phyloP scores from a whole-genome alignment of 192 early-diverging fungal genomes.

The Allomyces javanicus region DNA sequence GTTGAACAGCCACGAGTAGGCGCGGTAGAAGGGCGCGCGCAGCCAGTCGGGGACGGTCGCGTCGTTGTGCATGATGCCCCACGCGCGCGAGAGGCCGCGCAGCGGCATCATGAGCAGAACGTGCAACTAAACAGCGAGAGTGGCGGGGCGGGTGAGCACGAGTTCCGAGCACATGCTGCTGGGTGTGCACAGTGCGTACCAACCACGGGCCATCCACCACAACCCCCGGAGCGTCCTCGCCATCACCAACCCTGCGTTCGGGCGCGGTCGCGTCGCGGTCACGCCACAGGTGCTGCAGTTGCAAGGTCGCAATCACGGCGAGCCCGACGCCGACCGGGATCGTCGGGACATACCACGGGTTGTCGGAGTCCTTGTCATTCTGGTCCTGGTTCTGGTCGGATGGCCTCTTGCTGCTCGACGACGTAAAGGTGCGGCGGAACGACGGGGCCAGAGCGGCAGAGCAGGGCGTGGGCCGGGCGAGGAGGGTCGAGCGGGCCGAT shows the following conservation, averaged over 20 bases:
- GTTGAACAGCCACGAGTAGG: constrained; percentile 70
- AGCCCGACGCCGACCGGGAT: constrained; percentile 58
- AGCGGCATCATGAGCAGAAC: constrained; percentile 72
- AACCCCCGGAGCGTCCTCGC: constrained; percentile 18
- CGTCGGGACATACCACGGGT: too few species aligned
- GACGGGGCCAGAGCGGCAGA: too few species aligned
- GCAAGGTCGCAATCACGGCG: constrained; percentile 44
- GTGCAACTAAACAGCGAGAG: constrained; percentile 26
- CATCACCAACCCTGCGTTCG: constrained; percentile 8
- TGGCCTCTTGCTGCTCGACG: too few species aligned
- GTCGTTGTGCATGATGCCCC: constrained; percentile 70
- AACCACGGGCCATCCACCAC: constrained; percentile 70
- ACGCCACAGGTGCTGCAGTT: constrained; percentile 28
- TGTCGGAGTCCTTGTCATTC: too few species aligned
- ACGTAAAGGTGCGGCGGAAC: too few species aligned
- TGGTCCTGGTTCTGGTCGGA: too few species aligned
- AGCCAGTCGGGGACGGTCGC: constrained; percentile 59
- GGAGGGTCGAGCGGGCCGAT: too few species aligned
- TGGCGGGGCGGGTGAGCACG: too few species aligned
- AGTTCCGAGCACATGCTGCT: too few species aligned
- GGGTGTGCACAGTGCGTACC: constrained; percentile 9
- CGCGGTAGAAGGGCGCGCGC: constrained; percentile 47
- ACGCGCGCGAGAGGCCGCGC: constrained; percentile 69
- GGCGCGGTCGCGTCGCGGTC: constrained; percentile 4
- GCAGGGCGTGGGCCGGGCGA: too few species aligned